A percentile compares a stretch with the other conserved stretches of the same genome.
Conservation (phyloP, 805 yeast species). For the Metschnikowia cubensis region DNA sequence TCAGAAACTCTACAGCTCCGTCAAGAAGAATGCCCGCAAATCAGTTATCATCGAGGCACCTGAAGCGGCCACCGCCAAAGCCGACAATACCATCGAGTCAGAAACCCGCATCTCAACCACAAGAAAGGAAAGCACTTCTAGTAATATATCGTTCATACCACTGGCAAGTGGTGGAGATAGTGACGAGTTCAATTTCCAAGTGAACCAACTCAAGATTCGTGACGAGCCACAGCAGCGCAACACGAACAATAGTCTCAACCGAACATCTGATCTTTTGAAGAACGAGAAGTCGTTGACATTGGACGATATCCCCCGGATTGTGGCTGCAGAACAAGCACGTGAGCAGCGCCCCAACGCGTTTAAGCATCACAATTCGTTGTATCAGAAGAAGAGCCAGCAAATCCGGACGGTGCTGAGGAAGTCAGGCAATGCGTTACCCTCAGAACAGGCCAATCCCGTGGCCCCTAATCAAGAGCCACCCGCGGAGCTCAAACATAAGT, state of each 20-base stretch:
- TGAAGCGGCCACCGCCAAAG: slow-evolving; percentile 38
- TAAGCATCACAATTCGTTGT: slow-evolving; percentile 61
- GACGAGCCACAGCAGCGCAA: slow-evolving; percentile 38
- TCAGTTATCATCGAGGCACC: slow-evolving; percentile 67
- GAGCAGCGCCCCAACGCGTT: slow-evolving; percentile 91
- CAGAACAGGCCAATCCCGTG: slow-evolving; percentile 10
- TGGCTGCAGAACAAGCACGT: slow-evolving; percentile 94
- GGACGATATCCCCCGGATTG: slow-evolving; percentile 95
- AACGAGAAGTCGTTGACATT: slow-evolving; percentile 83
- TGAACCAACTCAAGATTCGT: slow-evolving; percentile 26
- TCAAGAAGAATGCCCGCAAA: slow-evolving; percentile 59
- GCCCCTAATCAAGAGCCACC: background rate
- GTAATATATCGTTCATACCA: slow-evolving; percentile 27
- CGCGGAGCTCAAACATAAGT: slow-evolving; percentile 24
- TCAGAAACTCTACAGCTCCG: slow-evolving; percentile 49
- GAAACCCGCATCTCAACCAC: slow-evolving; percentile 14
- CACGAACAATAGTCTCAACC: slow-evolving; percentile 41
- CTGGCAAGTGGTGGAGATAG: slow-evolving; percentile 21
- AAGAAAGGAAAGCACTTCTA: slow-evolving; percentile 23
- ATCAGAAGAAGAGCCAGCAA: slow-evolving; percentile 30
- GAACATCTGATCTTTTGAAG: slow-evolving; percentile 66
- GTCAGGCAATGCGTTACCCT: slow-evolving; percentile 7
- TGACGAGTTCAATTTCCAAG: slow-evolving; percentile 25
- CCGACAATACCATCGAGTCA: slow-evolving; percentile 22
- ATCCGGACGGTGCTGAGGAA: slow-evolving; percentile 18